A percentile compares a stretch with the other conserved stretches of the same genome.
Evolutionary conservation across 805 yeast genomes (phyloP).

Genomic region (Candida berthetii): DNA sequence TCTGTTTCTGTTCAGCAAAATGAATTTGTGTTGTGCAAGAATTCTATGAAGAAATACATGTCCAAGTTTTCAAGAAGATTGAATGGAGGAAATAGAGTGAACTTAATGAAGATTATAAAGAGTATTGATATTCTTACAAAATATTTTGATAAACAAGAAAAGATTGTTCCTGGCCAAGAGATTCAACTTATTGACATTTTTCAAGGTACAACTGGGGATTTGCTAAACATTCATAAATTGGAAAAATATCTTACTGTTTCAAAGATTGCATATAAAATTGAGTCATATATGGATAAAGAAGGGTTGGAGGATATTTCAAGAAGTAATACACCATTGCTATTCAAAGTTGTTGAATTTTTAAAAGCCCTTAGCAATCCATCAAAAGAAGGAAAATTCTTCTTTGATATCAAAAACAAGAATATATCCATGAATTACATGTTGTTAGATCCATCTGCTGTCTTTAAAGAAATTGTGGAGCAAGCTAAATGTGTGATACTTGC

Average conservation of each 20-base stretch:
- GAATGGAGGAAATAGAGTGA: constrained; percentile 66
- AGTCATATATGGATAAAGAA: constrained; percentile 48
- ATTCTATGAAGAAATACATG: constrained; percentile 49
- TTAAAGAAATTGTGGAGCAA: constrained; percentile 57
- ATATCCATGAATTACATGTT: constrained; percentile 57
- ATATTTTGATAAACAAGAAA: constrained; percentile 34
- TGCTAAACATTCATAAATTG: constrained; percentile 62
- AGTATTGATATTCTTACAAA: constrained; percentile 43
- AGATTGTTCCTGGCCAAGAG: constrained; percentile 44
- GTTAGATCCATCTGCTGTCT: constrained; percentile 71
- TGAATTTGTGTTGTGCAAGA: constrained; percentile 40
- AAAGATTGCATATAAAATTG: constrained; percentile 81
- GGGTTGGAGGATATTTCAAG: constrained; percentile 4
- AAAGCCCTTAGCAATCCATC: constrained; percentile 66
- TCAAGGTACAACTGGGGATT: constrained; percentile 54
- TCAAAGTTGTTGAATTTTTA: constrained; percentile 61
- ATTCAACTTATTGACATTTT: constrained; percentile 50
- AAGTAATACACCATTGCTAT: constrained; percentile 42
- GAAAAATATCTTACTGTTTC: constrained; percentile 58
- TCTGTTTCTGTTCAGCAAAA: constrained; percentile 49
- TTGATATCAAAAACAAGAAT: constrained; percentile 32
- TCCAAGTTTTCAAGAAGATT: constrained; percentile 56
- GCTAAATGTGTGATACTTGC: constrained; percentile 72
- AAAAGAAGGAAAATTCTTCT: constrained; percentile 73
- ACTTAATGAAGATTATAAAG: constrained; percentile 56